Evolutionary conservation across 768 basidiomycete genomes (phyloP).

Genomic region (Gyrodon lividus): DNA sequence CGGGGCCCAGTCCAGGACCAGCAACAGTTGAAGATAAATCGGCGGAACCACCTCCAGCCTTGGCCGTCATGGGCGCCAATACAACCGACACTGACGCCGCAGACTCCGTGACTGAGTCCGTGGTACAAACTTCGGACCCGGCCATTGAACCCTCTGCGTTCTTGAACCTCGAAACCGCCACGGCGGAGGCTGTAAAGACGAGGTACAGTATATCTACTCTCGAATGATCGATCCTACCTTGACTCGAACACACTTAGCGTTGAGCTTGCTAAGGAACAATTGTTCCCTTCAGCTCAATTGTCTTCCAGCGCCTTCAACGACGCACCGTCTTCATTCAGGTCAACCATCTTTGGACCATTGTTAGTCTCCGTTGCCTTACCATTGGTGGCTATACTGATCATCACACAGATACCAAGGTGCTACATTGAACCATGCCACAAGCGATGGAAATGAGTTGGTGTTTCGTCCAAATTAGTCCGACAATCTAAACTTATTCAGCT

Average conservation of each 20-base stretch:
- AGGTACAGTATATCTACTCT: constrained; percentile 17
- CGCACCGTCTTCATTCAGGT: constrained; percentile 39
- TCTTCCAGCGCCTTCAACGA: constrained; percentile 20
- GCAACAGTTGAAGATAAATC: constrained; percentile 1
- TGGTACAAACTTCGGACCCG: constrained; percentile 13
- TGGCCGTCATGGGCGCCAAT: constrained; percentile 1
- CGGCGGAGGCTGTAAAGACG: constrained; percentile 25
- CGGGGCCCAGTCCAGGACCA: constrained; percentile 2
- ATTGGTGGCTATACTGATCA: background rate
- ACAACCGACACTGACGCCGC: constrained; percentile 1
- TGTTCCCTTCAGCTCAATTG: constrained; percentile 43
- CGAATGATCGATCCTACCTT: background rate
- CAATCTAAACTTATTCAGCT: constrained; percentile 3
- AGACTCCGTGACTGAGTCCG: background rate
- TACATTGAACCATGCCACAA: background rate
- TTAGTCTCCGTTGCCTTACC: constrained; percentile 32
- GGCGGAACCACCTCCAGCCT: background rate
- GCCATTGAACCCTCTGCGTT: constrained; percentile 3
- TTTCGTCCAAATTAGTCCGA: background rate
- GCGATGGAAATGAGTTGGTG: constrained; percentile 20
- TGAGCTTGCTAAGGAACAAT: constrained; percentile 41
- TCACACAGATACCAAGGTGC: constrained; percentile 26
- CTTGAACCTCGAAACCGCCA: constrained; percentile 1
- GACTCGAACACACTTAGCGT: constrained; percentile 31
- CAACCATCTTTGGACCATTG: constrained; percentile 72